phyloP scores from a whole-genome alignment of 768 basidiomycete species.

The Trametes coccinea region DNA sequence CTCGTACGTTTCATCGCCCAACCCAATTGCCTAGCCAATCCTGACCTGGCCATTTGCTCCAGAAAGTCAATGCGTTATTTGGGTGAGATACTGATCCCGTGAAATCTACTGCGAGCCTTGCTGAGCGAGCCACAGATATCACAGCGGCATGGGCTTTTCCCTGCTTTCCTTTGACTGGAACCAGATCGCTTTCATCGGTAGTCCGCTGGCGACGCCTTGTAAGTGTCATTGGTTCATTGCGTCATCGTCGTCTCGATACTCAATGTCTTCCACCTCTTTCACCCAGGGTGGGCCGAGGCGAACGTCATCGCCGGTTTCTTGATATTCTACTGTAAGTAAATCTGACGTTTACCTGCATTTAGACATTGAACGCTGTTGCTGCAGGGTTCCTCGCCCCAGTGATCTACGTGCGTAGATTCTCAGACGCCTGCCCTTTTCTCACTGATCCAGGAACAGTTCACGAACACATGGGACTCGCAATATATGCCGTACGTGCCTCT shows the following conservation, averaged over 20 bases:
- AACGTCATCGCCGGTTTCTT: slow-evolving; percentile 55
- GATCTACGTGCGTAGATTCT: slow-evolving; percentile 44
- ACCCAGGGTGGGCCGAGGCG: slow-evolving; percentile 66
- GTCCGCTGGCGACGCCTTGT: slow-evolving; percentile 63
- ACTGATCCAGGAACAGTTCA: slow-evolving; percentile 68
- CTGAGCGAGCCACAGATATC: slow-evolving; percentile 3
- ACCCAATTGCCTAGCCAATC: no score
- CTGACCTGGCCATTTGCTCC: neutral
- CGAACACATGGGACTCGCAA: slow-evolving; percentile 38
- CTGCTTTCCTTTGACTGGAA: slow-evolving; percentile 77
- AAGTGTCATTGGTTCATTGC: no score
- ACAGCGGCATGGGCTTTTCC: slow-evolving; percentile 50
- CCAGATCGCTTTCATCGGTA: slow-evolving; percentile 62
- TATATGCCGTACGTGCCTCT: slow-evolving; percentile 35
- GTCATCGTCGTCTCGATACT: no score
- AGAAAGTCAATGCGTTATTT: slow-evolving; percentile 54
- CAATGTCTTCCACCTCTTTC: no score
- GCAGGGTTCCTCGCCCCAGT: slow-evolving; percentile 43
- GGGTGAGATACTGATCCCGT: slow-evolving; percentile 40
- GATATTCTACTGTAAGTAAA: slow-evolving; percentile 42
- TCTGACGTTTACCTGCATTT: neutral
- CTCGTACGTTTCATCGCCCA: slow-evolving; percentile 19
- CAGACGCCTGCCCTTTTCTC: slow-evolving; percentile 60
- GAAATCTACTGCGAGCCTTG: slow-evolving; percentile 2
- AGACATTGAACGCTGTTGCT: neutral